Base-by-base conservation (phyloP, 495 filamentous ascomycete species). In the Xeromyces bisporus region DNA sequence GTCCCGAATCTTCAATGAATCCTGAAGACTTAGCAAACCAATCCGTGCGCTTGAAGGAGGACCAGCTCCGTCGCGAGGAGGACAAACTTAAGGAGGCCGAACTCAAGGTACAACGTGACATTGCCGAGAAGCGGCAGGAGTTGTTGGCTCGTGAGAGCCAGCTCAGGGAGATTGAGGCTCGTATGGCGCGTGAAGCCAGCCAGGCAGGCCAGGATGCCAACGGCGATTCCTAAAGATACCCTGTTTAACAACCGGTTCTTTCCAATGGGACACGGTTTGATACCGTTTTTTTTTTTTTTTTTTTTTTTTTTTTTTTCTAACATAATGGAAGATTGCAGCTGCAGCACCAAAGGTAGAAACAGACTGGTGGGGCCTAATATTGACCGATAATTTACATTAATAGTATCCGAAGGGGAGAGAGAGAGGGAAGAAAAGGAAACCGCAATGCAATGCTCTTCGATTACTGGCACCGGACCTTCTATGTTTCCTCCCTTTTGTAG, bases 81-180 rank as follows among this genome's bases (percentile, higher is more conserved):
- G 91, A 96, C 77, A 97, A 97, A 69, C 78, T 97, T 28, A 77
- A 91, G 45, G 89, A 97, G 65, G 96, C 96, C 51, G 89, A 97
- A 51, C 61, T 93, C 64, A 96, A 96, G 74, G 91, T 97, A 33
- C 87, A 96, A 66, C 80, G 87, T 45, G 89, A 97, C 62, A 97
- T 97, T 63, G 93, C 93, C 58, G 89, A 96, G 68, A 97, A 97
- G 73, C 77, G 89, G 63, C 89, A 97, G 66, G 89, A 97, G 63
- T 67, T 97, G 32, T 64, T 97, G 52, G 89, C 89, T 37, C 84
- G 91, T 55, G 89, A 97, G 66, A 93, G 84, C 51, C 89, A 97
- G 61, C 71, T 97, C 42, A 81, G 85, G 58, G 89, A 97, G 64
- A 93, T 94, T 49, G 77, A 83, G 58, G 75, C 73, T 32, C 65